Evolutionary conservation across 495 filamentous ascomycete species (phyloP).

Genomic region (Pseudoneurospora amorphoporcata): DNA sequence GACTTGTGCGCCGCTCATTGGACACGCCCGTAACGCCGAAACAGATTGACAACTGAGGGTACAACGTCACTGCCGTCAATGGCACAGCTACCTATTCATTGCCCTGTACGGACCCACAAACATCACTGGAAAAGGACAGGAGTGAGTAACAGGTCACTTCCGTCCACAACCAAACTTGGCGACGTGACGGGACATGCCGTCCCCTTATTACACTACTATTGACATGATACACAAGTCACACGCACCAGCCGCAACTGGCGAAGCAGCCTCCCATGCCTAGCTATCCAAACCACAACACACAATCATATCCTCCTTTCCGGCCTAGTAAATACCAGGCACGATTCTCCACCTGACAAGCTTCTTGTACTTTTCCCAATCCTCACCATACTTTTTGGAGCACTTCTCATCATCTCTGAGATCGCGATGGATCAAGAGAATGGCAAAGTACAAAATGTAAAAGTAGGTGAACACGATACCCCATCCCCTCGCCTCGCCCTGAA

Average conservation of each 20-base stretch:
- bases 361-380: conserved; percentile 87
- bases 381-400: conserved; percentile 84
- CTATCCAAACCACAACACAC: background rate
- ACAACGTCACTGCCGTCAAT: background rate
- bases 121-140: background rate
- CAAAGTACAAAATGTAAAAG: conserved; percentile 94
- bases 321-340: conserved; percentile 80
- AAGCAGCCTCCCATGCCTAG: background rate
- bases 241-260: background rate
- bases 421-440: conserved; percentile 78
- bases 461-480: conserved; percentile 87
- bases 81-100: background rate
- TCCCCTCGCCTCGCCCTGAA: conserved; percentile 62
- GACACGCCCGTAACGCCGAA: background rate
- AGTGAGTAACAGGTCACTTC: background rate
- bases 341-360: conserved; percentile 76
- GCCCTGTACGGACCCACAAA: background rate
- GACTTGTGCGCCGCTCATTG: background rate
- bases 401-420: conserved; percentile 87
- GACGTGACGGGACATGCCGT: background rate
- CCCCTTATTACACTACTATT: too few species aligned
- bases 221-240: background rate
- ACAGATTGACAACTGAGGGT: background rate
- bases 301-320: too few species aligned
- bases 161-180: background rate